phyloP scores from a whole-genome alignment of 768 basidiomycete species.

The Termitomyces sp. region DNA sequence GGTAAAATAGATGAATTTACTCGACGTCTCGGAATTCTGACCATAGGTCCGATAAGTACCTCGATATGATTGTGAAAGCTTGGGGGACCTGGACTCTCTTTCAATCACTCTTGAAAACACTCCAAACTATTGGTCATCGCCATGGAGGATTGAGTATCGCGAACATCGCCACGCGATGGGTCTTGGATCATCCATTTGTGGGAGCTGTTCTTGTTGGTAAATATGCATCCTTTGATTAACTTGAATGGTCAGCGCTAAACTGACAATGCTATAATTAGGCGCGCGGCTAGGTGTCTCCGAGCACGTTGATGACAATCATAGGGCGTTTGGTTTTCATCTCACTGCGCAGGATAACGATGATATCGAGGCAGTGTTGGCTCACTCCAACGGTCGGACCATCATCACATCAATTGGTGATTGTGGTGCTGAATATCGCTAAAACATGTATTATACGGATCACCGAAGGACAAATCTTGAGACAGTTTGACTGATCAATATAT shows the following conservation, averaged over 20 bases:
- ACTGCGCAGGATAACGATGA: conserved; percentile 47
- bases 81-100: conserved; percentile 81
- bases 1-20: conserved; percentile 27
- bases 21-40: conserved; percentile 2
- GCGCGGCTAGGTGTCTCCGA: conserved; percentile 72
- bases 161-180: conserved; percentile 80
- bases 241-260: background rate
- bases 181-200: conserved; percentile 71
- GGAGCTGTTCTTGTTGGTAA: conserved; percentile 77
- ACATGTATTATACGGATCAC: background rate
- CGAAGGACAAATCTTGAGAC: background rate
- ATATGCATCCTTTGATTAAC: conserved; percentile 12
- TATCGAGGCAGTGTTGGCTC: conserved; percentile 60
- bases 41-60: conserved; percentile 45
- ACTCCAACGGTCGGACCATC: conserved; percentile 57
- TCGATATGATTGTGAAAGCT: conserved; percentile 73
- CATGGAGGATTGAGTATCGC: conserved; percentile 65
- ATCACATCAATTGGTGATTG: conserved; percentile 76
- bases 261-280: conserved; percentile 32
- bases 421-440: conserved; percentile 73
- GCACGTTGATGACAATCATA: conserved; percentile 63
- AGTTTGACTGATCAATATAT: background rate
- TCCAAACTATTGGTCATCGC: conserved; percentile 61
- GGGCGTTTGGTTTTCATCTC: conserved; percentile 55
- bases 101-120: conserved; percentile 53